phyloP scores from a whole-genome alignment of 148 eudicot genomes.

The Rhododendron ovatum region DNA sequence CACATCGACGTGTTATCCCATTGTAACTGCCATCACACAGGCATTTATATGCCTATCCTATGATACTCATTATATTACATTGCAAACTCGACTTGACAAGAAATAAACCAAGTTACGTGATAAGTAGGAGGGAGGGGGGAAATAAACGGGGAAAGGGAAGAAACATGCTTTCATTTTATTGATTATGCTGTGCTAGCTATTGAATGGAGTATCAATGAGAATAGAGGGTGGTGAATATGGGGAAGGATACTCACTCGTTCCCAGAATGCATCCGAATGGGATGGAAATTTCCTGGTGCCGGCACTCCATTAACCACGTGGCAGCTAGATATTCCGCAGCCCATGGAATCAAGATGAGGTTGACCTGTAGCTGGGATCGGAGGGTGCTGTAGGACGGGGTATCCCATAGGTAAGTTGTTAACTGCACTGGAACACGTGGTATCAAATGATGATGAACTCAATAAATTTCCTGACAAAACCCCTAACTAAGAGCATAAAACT shows the following conservation, averaged over 20 bases:
- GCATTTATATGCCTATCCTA: background rate
- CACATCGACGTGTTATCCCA: background rate
- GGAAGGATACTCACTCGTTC: constrained; percentile 59
- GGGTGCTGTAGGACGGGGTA: constrained; percentile 92
- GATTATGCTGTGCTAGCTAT: background rate
- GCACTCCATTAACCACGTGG: constrained; percentile 94
- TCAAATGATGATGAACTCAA: constrained; percentile 23
- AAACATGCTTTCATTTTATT: background rate
- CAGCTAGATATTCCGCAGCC: constrained; percentile 68
- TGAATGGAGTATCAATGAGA: background rate
- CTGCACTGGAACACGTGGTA: constrained; percentile 51
- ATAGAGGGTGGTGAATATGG: constrained; percentile 1
- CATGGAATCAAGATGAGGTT: constrained; percentile 85
- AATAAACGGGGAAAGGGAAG: background rate
- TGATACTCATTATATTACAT: background rate
- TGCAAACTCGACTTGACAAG: background rate
- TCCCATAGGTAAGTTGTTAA: constrained; percentile 95
- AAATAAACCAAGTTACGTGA: background rate
- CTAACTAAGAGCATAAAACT: background rate
- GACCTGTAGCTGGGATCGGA: constrained; percentile 76
- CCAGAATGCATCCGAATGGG: constrained; percentile 91
- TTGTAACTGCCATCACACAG: background rate
- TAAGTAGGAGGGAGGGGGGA: background rate
- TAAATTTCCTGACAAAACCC: background rate
- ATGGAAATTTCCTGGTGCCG: constrained; percentile 80